phyloP scores from a whole-genome alignment of 441 rosid species.

The Codiaeum variegatum region DNA sequence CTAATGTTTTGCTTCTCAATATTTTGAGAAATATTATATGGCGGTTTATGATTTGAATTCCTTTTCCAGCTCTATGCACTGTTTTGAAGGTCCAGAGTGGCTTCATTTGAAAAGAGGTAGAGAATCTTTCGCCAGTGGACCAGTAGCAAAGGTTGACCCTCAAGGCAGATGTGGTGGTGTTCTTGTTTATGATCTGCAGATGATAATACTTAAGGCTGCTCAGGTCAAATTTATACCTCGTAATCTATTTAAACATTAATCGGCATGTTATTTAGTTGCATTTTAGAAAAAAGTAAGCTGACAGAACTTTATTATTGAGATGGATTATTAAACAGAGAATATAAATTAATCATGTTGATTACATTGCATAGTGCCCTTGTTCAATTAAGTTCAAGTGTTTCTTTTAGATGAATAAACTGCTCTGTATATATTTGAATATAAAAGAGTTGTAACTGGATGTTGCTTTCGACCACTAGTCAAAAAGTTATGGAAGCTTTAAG shows the following conservation, averaged over 20 bases:
- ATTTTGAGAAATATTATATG: neutral
- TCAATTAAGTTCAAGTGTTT: neutral
- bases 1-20: slow-evolving; percentile 10
- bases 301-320: slow-evolving; percentile 1
- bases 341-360: neutral
- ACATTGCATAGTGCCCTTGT: neutral
- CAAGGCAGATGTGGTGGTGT: slow-evolving; percentile 96
- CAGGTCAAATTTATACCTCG: slow-evolving; percentile 54
- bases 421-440: neutral
- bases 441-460: neutral
- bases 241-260: slow-evolving; percentile 1
- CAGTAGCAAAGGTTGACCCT: slow-evolving; percentile 86
- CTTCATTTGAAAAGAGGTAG: slow-evolving; percentile 90
- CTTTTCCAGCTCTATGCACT: slow-evolving; percentile 90
- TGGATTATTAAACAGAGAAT: neutral
- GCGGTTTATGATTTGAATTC: slow-evolving; percentile 12
- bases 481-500: neutral
- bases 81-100: slow-evolving; percentile 98
- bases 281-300: neutral
- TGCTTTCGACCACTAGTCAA: neutral
- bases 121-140: slow-evolving; percentile 87
- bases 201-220: slow-evolving; percentile 92
- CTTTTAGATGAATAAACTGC: neutral
- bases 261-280: neutral
- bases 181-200: slow-evolving; percentile 94